Evolutionary conservation across 2,329 filamentous ascomycete genomes (phyloP).

Genomic region (Aspergillus floridensis): DNA sequence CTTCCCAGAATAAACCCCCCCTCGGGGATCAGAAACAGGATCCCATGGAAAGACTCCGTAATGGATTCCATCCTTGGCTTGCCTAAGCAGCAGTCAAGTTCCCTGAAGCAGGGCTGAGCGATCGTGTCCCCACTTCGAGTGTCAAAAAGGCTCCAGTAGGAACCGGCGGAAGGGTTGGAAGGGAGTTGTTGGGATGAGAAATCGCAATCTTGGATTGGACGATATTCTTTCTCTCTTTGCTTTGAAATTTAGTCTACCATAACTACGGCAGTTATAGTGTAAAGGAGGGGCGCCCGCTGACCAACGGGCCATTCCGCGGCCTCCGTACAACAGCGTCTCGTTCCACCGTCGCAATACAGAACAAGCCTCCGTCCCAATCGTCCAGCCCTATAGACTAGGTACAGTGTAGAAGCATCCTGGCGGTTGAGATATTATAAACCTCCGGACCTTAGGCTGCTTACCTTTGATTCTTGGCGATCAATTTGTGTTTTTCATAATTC

Average conservation of each 20-base stretch:
- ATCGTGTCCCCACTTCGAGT: neutral
- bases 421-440: neutral
- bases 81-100: neutral
- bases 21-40: neutral
- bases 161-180: neutral
- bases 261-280: too few species aligned
- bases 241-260: too few species aligned
- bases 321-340: neutral
- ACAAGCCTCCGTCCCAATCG: neutral
- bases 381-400: neutral
- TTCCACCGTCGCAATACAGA: neutral
- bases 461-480: too few species aligned
- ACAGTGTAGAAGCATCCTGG: neutral
- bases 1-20: neutral
- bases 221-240: neutral
- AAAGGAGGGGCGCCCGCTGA: neutral
- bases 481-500: too few species aligned
- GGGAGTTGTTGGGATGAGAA: neutral
- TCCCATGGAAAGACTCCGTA: neutral
- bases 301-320: neutral
- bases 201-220: neutral
- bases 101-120: neutral
- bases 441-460: too few species aligned
- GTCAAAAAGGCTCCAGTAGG: neutral
- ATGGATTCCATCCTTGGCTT: neutral